Conservation (phyloP, 345 rosid species). For the Melaleuca alternifolia region DNA sequence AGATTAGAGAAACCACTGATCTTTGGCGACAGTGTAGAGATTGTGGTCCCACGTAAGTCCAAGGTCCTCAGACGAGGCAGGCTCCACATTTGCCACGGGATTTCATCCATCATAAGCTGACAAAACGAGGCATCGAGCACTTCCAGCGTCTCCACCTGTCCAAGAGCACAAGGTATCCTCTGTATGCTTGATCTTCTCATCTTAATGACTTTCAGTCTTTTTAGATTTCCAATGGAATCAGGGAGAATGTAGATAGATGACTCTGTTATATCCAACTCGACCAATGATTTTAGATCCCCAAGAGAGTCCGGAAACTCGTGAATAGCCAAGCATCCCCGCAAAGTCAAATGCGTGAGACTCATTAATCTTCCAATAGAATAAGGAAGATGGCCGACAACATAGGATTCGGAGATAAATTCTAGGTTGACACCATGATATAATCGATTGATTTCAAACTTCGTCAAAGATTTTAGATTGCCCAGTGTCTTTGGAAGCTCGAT, state of each 20-base stretch:
- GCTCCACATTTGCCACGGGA: neutral
- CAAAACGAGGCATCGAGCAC: neutral
- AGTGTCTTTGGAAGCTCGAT: neutral
- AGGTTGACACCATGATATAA: no score
- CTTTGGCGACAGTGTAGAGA: neutral
- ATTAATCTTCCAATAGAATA: neutral
- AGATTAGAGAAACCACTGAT: neutral
- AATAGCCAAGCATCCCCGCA: neutral
- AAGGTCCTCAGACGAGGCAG: neutral
- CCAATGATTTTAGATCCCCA: neutral
- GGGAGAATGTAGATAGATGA: neutral
- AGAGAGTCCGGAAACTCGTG: neutral
- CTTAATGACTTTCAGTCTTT: neutral
- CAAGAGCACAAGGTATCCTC: neutral
- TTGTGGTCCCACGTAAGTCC: neutral
- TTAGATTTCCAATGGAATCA: neutral
- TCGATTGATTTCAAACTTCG: fast-evolving
- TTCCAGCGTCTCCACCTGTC: neutral
- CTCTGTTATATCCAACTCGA: neutral
- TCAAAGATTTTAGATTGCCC: neutral
- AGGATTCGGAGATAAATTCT: no score
- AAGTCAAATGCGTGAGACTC: neutral
- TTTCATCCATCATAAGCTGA: neutral
- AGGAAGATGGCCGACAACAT: neutral
- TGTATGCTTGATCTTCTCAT: neutral